phyloP scores from a whole-genome alignment of 495 filamentous ascomycete species.

The Polyplosphaeria fusca region DNA sequence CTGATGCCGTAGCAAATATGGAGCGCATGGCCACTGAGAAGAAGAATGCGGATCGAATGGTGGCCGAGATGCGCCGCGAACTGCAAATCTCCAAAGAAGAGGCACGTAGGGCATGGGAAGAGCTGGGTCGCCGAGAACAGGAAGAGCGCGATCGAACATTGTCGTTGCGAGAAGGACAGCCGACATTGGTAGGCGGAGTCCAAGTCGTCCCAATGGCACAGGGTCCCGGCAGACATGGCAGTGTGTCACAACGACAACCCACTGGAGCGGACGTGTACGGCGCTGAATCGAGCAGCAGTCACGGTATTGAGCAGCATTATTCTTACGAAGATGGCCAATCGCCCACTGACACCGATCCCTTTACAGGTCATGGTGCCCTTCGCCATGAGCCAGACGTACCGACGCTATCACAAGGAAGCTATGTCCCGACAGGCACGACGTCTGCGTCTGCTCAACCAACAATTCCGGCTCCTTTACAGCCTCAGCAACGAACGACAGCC shows the following conservation, averaged over 20 bases:
- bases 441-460: slow-evolving; percentile 19
- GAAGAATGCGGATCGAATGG: slow-evolving; percentile 65
- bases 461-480: slow-evolving; percentile 25
- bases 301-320: slow-evolving; percentile 38
- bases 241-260: slow-evolving; percentile 39
- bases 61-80: slow-evolving; percentile 84
- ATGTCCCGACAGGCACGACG: slow-evolving; percentile 10
- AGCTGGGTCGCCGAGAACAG: slow-evolving; percentile 88
- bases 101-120: slow-evolving; percentile 93
- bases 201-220: slow-evolving; percentile 95
- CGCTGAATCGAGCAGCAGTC: slow-evolving; percentile 16
- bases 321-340: slow-evolving; percentile 47
- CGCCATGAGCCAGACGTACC: slow-evolving; percentile 37
- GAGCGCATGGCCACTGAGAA: slow-evolving; percentile 61
- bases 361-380: slow-evolving; percentile 41
- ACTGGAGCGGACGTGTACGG: slow-evolving; percentile 38
- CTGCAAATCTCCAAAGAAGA: slow-evolving; percentile 94
- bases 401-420: slow-evolving; percentile 21
- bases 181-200: slow-evolving; percentile 85
- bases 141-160: slow-evolving; percentile 90
- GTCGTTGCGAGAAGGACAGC: slow-evolving; percentile 79
- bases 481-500: slow-evolving; percentile 3
- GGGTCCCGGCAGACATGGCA: slow-evolving; percentile 64
- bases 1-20: slow-evolving; percentile 52
- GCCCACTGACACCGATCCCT: slow-evolving; percentile 59